Base-by-base conservation (phyloP, 192 early-diverging fungal genomes). In the Dispira parvispora region DNA sequence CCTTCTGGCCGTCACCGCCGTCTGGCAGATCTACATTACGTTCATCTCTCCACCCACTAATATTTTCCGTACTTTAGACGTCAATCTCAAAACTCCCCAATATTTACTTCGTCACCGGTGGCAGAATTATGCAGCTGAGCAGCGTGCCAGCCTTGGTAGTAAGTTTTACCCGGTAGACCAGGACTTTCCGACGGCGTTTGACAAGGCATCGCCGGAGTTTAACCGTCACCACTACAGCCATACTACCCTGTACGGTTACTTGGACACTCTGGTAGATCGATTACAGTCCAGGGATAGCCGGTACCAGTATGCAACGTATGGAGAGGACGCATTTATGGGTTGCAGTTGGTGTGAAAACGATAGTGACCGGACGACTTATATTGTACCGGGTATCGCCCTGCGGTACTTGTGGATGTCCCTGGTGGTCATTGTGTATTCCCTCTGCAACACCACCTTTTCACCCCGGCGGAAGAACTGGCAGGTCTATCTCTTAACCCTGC, bases 261-360 rank as follows among this genome's bases (percentile, higher is more conserved):
- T 43, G 20, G 44, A 68, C 12, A 56, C 43, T 3, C 46, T 69
- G 23, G 32, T 69, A 16, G 55, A 66, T 23, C 64, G 66, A 47
- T 53, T 69, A 16, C 14, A 42, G 44, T 62, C 65, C 11, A 23
- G 46, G 27, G 68, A 62, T 45, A 66, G 61, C 42, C 43, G 65
- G 6, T n/a, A 46, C 14, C 25, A 44, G 13, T 69, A 69, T 47
- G 64, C 28, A 5, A 25, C 65, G 8, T 69, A 53, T 11, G 68
- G 68, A 11, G 55, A 69, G 27, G 32, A 61, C 21, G 68, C 68
- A 25, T 62, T 69, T 18, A 6, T 66, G 5, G 56, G 66, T 26
- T 69, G 68, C 49, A 52, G 26, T 20, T 69, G 66, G 62, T 69
- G 68, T 45, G 14, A 53, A 45, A 20, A 25, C 23, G 18, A 32